Conservation (phyloP, 208 protist species). For the Herpetomonas samuelpessoai region DNA sequence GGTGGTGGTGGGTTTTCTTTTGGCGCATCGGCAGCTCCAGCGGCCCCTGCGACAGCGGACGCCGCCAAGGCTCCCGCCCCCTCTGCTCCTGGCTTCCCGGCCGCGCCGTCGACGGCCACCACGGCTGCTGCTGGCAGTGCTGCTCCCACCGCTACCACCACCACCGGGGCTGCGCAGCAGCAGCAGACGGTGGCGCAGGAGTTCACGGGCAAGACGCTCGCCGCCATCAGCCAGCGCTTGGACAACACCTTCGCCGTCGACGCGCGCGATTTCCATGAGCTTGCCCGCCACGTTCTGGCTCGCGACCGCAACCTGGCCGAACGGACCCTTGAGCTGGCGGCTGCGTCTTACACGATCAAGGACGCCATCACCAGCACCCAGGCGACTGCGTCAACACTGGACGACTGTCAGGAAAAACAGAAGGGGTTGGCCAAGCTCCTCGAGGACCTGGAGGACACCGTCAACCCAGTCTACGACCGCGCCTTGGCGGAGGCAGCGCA, state of each 20-base stretch:
- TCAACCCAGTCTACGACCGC: constrained; percentile 47
- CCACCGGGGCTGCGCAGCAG: constrained; percentile 7
- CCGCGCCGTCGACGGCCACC: constrained; percentile 4
- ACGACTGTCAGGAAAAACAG: constrained; percentile 56
- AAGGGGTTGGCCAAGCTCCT: constrained; percentile 39
- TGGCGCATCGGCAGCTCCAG: constrained; percentile 11
- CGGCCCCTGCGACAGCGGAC: constrained; percentile 11
- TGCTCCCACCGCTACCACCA: constrained; percentile 3
- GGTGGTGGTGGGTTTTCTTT: constrained; percentile 28
- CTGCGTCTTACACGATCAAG: constrained; percentile 43
- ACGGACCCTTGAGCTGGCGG: constrained; percentile 48
- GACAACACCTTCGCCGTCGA: constrained; percentile 46
- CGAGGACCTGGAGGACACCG: constrained; percentile 60
- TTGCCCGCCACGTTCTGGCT: constrained; percentile 52
- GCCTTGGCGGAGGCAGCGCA: neutral
- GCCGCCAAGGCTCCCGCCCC: constrained; percentile 9
- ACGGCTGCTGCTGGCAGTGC: constrained; percentile 22
- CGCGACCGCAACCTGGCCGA: constrained; percentile 70
- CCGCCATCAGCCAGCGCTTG: constrained; percentile 43
- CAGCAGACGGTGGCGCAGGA: constrained; percentile 32
- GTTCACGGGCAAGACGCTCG: constrained; percentile 51
- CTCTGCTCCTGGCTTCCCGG: neutral
- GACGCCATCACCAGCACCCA: constrained; percentile 48
- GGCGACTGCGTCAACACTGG: constrained; percentile 33
- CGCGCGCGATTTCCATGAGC: constrained; percentile 46